Evolutionary conservation across 2,329 filamentous ascomycete species (phyloP), one percentile per base, ranked within the genome.

Genomic region (Botrytis galanthina): DNA sequence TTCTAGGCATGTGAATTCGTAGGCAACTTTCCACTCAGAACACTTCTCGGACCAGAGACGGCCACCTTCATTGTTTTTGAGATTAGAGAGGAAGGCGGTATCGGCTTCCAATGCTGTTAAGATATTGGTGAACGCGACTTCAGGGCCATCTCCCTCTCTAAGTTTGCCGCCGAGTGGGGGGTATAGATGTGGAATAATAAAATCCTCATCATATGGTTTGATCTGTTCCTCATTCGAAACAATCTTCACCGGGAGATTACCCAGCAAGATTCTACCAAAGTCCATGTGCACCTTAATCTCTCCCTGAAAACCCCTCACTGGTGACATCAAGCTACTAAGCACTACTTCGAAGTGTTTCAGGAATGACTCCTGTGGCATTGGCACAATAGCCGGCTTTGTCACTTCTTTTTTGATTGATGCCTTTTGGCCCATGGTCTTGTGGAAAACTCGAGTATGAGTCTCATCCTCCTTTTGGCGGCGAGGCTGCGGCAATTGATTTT

Each of bases 221-320:
- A 48, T 67, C 7, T 37, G 6, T 7, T 76, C 70, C 5, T 67
- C 73, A 18, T 69, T 63, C 6, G 75, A 75, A 69, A 77, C 54
- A 14, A 73, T 72, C 9, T 63, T 73, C 18, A 61, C 42, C 29
- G 73, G 64, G 14, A 79, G 39, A 26, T 72, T 70, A 22, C 66
- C 64, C 16, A 79, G 35, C 3, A 80, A 57, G 32, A 80, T 78
- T 7, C 79, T 77, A 57, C 80, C 80, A 73, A 81, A 80, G 22
- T 80, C 75, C 22, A 74, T 75, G 37, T 78, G 74, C 22, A 81
- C 67, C 14, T 37, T 62, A 48, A 80, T 26, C 32, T 78, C 44
- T 26, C 80, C 80, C 42, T 61, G 74, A 68, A 79, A 80, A 26
- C 76, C 77, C 37, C 76, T 73, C 32, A 79, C 48, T 3, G 60